phyloP scores from a whole-genome alignment of 495 filamentous ascomycete genomes.

The Physcia stellaris region DNA sequence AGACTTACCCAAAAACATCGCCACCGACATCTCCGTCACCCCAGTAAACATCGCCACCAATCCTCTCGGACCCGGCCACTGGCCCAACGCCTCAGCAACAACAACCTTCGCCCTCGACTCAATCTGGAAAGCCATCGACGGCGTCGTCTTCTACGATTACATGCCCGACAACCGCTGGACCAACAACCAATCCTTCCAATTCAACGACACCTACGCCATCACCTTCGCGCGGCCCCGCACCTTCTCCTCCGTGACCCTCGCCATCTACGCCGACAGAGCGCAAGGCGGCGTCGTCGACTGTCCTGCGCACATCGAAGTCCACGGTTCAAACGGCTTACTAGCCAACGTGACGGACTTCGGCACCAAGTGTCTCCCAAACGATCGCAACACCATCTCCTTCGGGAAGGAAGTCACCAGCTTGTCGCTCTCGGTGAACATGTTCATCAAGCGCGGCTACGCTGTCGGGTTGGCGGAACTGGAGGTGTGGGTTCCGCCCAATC shows the following conservation, averaged over 20 bases:
- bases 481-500: conserved; percentile 19
- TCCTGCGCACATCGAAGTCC: conserved; percentile 23
- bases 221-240: conserved; percentile 27
- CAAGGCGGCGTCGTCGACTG: conserved; percentile 24
- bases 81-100: conserved; percentile 23
- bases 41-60: conserved; percentile 32
- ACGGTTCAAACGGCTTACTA: conserved; percentile 19
- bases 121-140: conserved; percentile 30
- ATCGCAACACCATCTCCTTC: conserved; percentile 26
- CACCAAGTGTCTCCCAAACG: conserved; percentile 22
- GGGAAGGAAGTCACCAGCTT: conserved; percentile 14
- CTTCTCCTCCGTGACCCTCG: conserved; percentile 26
- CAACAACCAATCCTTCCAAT: conserved; percentile 22
- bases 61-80: conserved; percentile 23
- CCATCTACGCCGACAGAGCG: conserved; percentile 23
- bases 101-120: conserved; percentile 21
- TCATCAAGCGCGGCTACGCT: conserved; percentile 12
- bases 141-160: conserved; percentile 28
- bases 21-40: conserved; percentile 9
- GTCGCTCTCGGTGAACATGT: conserved; percentile 21
- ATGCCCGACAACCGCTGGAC: conserved; percentile 33
- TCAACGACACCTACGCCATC: conserved; percentile 25
- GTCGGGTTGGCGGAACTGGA: conserved; percentile 26
- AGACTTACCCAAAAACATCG: background rate
- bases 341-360: conserved; percentile 13